Conservation (phyloP, 805 yeast species). For the Lachancea dasiensis region DNA sequence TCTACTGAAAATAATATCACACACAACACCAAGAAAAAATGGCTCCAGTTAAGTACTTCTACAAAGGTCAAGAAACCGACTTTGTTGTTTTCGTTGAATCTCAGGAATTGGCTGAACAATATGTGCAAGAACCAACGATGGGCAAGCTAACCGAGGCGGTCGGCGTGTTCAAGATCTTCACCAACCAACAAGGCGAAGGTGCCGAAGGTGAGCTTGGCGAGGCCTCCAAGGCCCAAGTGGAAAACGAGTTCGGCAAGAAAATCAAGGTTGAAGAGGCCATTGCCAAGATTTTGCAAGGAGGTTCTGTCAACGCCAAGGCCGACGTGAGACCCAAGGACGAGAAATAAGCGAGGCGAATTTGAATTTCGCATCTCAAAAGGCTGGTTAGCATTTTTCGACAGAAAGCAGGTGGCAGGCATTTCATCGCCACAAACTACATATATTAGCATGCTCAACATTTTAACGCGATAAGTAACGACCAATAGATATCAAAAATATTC, state of each 20-base stretch:
- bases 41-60: slow-evolving; percentile 46
- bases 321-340: slow-evolving; percentile 24
- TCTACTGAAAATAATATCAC: background rate
- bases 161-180: slow-evolving; percentile 59
- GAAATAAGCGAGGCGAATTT: no score
- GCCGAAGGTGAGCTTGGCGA: slow-evolving; percentile 64
- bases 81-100: slow-evolving; percentile 62
- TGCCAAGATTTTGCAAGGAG: slow-evolving; percentile 52
- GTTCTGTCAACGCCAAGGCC: slow-evolving; percentile 41
- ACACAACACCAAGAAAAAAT: slow-evolving; percentile 21
- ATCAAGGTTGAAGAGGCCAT: slow-evolving; percentile 51
- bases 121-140: slow-evolving; percentile 42
- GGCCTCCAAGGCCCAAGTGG: slow-evolving; percentile 61
- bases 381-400: background rate
- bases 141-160: slow-evolving; percentile 49
- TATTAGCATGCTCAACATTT: slow-evolving; percentile 3
- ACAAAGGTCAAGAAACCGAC: slow-evolving; percentile 59
- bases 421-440: background rate
- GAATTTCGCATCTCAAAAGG: no score
- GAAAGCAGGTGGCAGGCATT: no score
- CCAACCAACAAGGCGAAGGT: slow-evolving; percentile 55
- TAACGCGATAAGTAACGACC: background rate
- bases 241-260: slow-evolving; percentile 60
- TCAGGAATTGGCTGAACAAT: slow-evolving; percentile 42
- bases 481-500: background rate